phyloP scores from a whole-genome alignment of 352 stramenopile genomes.

The Blastocystis hominis region DNA sequence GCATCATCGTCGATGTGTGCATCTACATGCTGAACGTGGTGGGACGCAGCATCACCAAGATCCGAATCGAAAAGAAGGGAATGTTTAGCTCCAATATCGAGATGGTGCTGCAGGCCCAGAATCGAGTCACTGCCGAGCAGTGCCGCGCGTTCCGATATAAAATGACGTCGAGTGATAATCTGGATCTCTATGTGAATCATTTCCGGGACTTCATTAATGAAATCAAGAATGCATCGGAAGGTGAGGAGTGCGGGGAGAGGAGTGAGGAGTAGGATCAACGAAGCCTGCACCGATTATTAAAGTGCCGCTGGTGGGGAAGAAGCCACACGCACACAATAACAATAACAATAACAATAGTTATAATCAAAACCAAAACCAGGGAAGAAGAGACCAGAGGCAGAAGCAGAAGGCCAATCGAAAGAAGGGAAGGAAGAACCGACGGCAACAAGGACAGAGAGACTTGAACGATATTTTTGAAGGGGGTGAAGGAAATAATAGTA shows the following conservation, averaged over 20 bases:
- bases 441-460: not conserved
- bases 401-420: conserved; percentile 16
- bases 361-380: not conserved
- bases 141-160: not conserved
- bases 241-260: not conserved
- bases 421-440: conserved; percentile 26
- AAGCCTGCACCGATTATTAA: too few relatives aligned
- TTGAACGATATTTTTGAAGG: conserved; percentile 17
- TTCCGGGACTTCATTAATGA: conserved; percentile 37
- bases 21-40: conserved; percentile 25
- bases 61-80: not conserved
- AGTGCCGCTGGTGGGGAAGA: too few relatives aligned
- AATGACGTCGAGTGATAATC: not conserved
- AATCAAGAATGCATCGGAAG: conserved; percentile 2
- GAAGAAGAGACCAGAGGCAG: not conserved
- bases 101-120: not conserved
- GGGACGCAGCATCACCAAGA: not conserved
- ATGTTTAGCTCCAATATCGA: not conserved
- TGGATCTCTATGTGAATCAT: not conserved
- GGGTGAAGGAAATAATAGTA: not conserved
- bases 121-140: not conserved
- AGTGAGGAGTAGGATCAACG: too few relatives aligned
- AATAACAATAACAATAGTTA: too few relatives aligned
- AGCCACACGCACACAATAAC: too few relatives aligned
- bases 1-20: not conserved